Evolutionary conservation across 2,329 filamentous ascomycete genomes (phyloP).

Genomic region (Fusarium cicatricum): DNA sequence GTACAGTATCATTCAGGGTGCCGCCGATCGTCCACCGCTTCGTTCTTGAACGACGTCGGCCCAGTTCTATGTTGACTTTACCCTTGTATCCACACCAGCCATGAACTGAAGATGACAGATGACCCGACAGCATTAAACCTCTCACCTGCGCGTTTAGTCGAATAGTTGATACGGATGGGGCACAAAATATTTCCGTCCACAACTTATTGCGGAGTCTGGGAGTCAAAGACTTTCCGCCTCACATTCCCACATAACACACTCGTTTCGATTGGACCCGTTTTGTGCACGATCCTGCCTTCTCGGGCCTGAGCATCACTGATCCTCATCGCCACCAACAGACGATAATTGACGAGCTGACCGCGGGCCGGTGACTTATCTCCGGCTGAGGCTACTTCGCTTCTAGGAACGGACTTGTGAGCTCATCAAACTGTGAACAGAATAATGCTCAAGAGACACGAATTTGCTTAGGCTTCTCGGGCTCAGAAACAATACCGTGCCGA

Average conservation of each 20-base stretch:
- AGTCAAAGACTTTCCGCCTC: background rate
- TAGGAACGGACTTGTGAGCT: too few relatives aligned
- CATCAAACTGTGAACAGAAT: too few relatives aligned
- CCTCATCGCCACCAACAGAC: conserved; percentile 10
- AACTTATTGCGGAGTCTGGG: background rate
- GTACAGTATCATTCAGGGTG: conserved; percentile 18
- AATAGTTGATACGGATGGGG: background rate
- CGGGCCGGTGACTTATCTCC: conserved; percentile 3
- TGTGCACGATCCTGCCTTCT: background rate
- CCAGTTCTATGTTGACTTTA: background rate
- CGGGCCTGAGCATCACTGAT: conserved; percentile 12
- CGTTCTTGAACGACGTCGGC: background rate
- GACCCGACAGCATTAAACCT: background rate
- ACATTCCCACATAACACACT: conserved; percentile 1
- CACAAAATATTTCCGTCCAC: background rate
- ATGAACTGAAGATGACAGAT: background rate
- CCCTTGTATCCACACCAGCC: background rate
- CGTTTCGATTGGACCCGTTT: conserved; percentile 7
- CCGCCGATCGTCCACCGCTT: too few relatives aligned
- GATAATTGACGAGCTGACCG: background rate
- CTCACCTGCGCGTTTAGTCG: conserved; percentile 1
- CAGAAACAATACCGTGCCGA: conserved; percentile 18
- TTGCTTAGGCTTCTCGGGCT: conserved; percentile 3
- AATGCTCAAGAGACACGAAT: conserved; percentile 1
- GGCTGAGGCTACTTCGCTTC: background rate